Evolutionary conservation across 805 yeast genomes (phyloP), one percentile per base, ranked within the genome.

Genomic region (Candida silvatica): DNA sequence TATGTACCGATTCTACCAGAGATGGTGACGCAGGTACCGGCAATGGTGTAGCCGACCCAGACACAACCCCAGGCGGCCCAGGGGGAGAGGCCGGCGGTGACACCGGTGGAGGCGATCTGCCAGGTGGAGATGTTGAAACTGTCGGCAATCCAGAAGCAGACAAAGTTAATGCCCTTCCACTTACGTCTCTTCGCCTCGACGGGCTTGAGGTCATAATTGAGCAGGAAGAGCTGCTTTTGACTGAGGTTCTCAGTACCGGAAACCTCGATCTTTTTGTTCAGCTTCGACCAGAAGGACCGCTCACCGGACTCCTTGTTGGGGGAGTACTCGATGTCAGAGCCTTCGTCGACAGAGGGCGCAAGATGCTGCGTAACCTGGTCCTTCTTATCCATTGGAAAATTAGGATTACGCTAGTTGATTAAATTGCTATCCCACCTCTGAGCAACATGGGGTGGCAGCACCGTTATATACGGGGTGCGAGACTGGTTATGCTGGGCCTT

Each of bases 1-100:
- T 71, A 70, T 12, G 87, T 69, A 46, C 95, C 96, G 35, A 83
- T 71, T 47, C 94, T 67, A 17, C 94, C 83, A 16, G 82, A 68
- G 12, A 76, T 51, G 5, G 74, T 70, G 22, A 87, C 80, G 46
- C 85, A 83, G 2, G 69, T 46, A 42, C 83, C 92, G 41, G 83
- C 74, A 32, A 83, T 56, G 17, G 67, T 51, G 56, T 86, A 86
- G 5, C 95, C 95, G n/a, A 86, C 43, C 92, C 94, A 84, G 18
- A 86, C 92, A 2, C 90, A 73, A 26, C 85, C 60, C 94, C 95
- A 86, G 9, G 83, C 77, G 52, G 79, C 88, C 94, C 94, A 86
- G 94, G 99, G 99, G 99, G 99, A 1, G 92, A 88, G 54, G 97
- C 94, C 31, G 97, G 88, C 46, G 88, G 96, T 1, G 92, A 86